Base-by-base conservation (phyloP, 495 filamentous ascomycete genomes). In the Aspergillus mulundensis region DNA sequence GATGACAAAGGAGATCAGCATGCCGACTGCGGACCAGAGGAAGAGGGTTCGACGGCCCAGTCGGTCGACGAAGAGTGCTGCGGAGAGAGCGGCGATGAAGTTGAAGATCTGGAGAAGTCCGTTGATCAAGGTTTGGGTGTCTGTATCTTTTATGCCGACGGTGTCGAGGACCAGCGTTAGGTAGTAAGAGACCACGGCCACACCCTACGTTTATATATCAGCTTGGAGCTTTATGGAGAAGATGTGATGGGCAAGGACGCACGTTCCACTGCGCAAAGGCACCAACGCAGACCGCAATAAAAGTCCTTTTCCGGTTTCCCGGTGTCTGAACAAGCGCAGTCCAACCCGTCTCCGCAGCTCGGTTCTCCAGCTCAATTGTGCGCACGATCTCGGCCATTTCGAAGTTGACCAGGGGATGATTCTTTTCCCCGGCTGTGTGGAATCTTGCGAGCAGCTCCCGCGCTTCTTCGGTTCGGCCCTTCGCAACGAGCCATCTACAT, bases 251-350 rank as follows among this genome's bases (percentile, higher is more conserved):
- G n/a, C n/a, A n/a, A n/a, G n/a, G n/a, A n/a, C n/a, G n/a, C 12
- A 4, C 32, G 12, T 85, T 40, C 85, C 84, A 53, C 77, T 74
- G 77, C 83, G 68, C 83, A 82, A 16, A 76, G 80, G 16, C 11
- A 25, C 8, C 53, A 12, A 61, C 24, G 44, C 38, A 59, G 15
- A 68, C 64, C 2, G 41, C 41, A 23, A 44, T 44, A 4, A 68
- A 59, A 1, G 85, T 65, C 12, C 85, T 77, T 61, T 85, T 82
- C 11, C 84, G 77, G 71, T 89, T 89, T 57, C 87, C 86, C 61
- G 77, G 81, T 44, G 85, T 87, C 45, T 68, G 68, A 70, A 87
- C 73, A 68, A 87, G 82, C 12, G 11, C 6, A 36, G 32, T 11
- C 6, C 6, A 36, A 15, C 32, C 32, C 7, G 48, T 66, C 43